These are phyloP conservation scores for Sordariomycetes sp. DNA, from an alignment of 2,329 filamentous ascomycete species.

Conservation along the genomic window DNA sequence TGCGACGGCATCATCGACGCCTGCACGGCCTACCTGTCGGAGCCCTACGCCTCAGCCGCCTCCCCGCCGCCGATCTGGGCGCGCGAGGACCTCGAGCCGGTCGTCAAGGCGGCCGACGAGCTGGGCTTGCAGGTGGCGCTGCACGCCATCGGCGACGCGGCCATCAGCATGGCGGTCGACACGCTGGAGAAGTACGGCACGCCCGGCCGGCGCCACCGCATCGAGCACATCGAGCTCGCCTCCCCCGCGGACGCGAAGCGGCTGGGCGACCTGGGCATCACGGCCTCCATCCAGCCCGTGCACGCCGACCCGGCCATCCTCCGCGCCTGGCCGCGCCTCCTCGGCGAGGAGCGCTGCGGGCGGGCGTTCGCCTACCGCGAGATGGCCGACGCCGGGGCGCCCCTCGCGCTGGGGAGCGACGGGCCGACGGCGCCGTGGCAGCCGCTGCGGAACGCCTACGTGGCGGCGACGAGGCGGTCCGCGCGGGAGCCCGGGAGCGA, in stretches of 20 bases:
- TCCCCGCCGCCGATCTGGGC: conserved; percentile 42
- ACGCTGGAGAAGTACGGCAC: conserved; percentile 32
- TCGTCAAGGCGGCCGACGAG: conserved; percentile 41
- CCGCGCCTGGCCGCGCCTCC: conserved; percentile 46
- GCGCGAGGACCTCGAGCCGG: conserved; percentile 35
- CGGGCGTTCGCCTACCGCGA: conserved; percentile 55
- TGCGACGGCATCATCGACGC: conserved; percentile 55
- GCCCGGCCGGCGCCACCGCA: conserved; percentile 42
- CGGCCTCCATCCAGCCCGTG: conserved; percentile 46
- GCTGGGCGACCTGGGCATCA: conserved; percentile 48
- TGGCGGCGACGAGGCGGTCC: conserved; percentile 46
- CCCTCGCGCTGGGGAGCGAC: conserved; percentile 47
- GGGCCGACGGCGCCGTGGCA: conserved; percentile 46
- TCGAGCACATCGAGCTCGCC: conserved; percentile 55
- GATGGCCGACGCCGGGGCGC: conserved; percentile 42
- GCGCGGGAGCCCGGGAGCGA: conserved; percentile 33
- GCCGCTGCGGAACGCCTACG: conserved; percentile 45
- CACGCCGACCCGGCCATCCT: conserved; percentile 52
- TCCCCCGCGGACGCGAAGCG: conserved; percentile 41
- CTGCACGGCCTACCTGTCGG: conserved; percentile 49
- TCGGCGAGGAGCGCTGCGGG: conserved; percentile 41
- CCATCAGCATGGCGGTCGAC: conserved; percentile 46
- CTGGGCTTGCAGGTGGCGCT: conserved; percentile 50
- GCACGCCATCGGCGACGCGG: conserved; percentile 54
- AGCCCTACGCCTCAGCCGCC: conserved; percentile 43